Conservation (phyloP, 2,329 filamentous ascomycete species). For the Lasiodiplodia hormozganensis region DNA sequence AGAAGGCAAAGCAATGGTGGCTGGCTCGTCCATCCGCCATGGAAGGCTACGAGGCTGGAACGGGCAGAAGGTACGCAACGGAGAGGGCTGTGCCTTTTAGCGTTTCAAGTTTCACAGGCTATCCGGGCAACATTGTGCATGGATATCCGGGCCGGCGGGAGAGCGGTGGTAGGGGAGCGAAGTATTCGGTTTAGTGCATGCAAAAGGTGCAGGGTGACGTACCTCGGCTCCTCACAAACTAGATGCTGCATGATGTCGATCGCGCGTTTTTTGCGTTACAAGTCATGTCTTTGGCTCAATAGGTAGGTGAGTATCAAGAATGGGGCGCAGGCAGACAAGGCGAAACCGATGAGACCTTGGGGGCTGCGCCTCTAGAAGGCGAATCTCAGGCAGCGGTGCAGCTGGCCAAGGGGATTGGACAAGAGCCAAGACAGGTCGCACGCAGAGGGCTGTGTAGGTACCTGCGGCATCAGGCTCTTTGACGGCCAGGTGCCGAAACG, state of each 20-base stretch:
- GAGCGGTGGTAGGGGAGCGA: background rate
- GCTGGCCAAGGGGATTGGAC: background rate
- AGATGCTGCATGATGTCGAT: constrained; percentile 12
- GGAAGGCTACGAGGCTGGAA: background rate
- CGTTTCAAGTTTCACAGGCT: too few relatives aligned
- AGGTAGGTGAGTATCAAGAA: background rate
- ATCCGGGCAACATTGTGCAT: background rate
- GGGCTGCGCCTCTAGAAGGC: background rate
- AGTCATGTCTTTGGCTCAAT: background rate
- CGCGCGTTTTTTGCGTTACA: constrained; percentile 11
- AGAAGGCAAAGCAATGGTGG: background rate
- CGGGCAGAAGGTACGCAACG: background rate
- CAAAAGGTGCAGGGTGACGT: constrained; percentile 10
- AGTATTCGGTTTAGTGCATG: background rate
- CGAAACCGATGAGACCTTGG: background rate
- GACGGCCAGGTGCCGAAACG: constrained; percentile 16
- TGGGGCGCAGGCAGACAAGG: constrained; percentile 4
- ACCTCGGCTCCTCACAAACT: background rate
- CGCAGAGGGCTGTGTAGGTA: constrained; percentile 15
- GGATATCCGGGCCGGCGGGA: background rate
- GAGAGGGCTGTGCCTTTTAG: constrained; percentile 5
- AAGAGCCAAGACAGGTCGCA: background rate
- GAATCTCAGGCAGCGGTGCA: constrained; percentile 9
- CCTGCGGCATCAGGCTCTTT: constrained; percentile 7
- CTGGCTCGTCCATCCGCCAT: background rate